Percentiles rank a stretch among this genome's conserved stretches.
phyloP scores from a whole-genome alignment of 2,329 filamentous ascomycete species.

The Lecanicillium sp. region DNA sequence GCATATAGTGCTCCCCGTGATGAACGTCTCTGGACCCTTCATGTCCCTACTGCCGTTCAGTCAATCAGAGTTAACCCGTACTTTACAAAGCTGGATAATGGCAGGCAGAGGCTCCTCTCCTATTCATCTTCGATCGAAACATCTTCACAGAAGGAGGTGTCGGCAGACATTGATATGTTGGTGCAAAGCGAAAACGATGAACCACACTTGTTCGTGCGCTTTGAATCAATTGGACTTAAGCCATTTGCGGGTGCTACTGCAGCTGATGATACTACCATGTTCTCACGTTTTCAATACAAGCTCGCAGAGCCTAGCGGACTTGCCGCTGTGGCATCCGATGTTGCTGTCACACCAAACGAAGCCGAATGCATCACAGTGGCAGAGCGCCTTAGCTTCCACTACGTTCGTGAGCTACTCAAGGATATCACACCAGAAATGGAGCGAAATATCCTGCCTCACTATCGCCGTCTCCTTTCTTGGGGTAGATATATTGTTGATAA shows the following conservation, averaged over 20 bases:
- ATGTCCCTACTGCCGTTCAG: constrained; percentile 20
- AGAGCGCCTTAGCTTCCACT: constrained; percentile 6
- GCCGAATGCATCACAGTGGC: too few species aligned
- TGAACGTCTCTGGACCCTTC: constrained; percentile 19
- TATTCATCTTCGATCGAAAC: background rate
- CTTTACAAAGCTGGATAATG: background rate
- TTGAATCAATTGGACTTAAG: constrained; percentile 8
- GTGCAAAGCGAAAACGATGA: constrained; percentile 7
- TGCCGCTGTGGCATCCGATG: constrained; percentile 9
- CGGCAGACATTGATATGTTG: constrained; percentile 10
- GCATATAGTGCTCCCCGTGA: constrained; percentile 21
- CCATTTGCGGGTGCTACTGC: constrained; percentile 12
- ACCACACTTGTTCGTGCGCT: constrained; percentile 13
- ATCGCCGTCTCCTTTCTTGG: too few species aligned
- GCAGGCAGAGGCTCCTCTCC: too few species aligned
- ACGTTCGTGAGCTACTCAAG: too few species aligned
- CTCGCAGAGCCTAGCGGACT: constrained; percentile 8
- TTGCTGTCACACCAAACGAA: too few species aligned
- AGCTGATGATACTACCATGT: constrained; percentile 13
- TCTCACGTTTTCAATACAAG: constrained; percentile 11
- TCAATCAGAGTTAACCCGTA: constrained; percentile 13
- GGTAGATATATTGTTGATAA: too few species aligned
- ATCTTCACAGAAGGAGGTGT: constrained; percentile 1
- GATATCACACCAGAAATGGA: too few species aligned
- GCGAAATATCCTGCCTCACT: too few species aligned